Evolutionary conservation across 306 rosid species (phyloP).

Genomic region (Dicorynia guianensis): DNA sequence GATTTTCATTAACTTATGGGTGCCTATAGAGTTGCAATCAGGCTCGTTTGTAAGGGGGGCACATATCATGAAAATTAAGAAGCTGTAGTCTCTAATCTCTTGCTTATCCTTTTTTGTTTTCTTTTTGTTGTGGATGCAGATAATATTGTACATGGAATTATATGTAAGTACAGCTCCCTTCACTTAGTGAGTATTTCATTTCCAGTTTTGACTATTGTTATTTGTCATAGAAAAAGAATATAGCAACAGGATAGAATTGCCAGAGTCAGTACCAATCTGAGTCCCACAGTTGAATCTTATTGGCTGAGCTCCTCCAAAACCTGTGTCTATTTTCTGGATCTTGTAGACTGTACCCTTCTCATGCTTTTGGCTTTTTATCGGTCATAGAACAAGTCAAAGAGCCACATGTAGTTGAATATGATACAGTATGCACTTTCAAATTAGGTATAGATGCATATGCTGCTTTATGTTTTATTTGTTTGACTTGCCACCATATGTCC

Average conservation of each 20-base stretch:
- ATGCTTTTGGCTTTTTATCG: constrained; percentile 25
- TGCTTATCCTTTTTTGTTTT: constrained; percentile 19
- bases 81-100: constrained; percentile 26
- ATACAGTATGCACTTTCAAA: constrained; percentile 3
- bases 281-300: constrained; percentile 19
- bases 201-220: background rate
- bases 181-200: constrained; percentile 30
- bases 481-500: background rate
- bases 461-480: constrained; percentile 22
- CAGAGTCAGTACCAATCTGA: constrained; percentile 17
- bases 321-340: constrained; percentile 10
- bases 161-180: constrained; percentile 76
- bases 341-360: constrained; percentile 19
- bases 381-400: constrained; percentile 1
- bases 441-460: background rate
- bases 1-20: constrained; percentile 8
- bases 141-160: constrained; percentile 83
- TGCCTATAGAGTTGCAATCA: too few relatives aligned
- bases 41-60: background rate
- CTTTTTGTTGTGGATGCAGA: constrained; percentile 67
- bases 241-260: constrained; percentile 2
- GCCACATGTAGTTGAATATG: background rate
- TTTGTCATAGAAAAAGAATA: constrained; percentile 10
- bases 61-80: background rate
- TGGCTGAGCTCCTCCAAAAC: background rate